Conservation (phyloP, 129 eudicot genomes). For the Chrysanthemum seticuspe region DNA sequence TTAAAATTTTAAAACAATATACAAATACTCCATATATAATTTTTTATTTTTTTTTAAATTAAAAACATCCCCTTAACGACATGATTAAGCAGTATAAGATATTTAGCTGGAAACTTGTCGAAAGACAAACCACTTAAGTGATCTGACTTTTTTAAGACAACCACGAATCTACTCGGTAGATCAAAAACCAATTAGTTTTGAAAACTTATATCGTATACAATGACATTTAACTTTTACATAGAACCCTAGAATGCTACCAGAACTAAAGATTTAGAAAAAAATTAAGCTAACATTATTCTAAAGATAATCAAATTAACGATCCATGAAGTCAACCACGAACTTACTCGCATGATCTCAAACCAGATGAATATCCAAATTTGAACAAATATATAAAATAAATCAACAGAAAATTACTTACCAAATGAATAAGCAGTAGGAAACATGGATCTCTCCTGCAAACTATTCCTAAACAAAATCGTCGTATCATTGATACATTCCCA, state of each 20-base stretch:
- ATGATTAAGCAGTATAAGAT: conserved; percentile 20
- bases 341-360: no score
- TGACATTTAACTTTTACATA: background rate
- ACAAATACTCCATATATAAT: background rate
- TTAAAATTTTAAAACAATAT: background rate
- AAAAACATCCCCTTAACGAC: conserved; percentile 1
- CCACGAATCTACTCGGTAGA: conserved; percentile 41
- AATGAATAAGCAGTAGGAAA: conserved; percentile 83
- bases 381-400: no score
- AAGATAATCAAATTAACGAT: no score
- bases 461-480: conserved; percentile 71
- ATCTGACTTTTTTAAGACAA: conserved; percentile 16
- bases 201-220: conserved; percentile 7
- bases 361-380: no score
- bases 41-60: no score
- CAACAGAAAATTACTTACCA: conserved; percentile 41
- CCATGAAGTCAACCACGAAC: no score
- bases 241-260: background rate
- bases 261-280: no score
- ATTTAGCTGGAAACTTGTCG: background rate
- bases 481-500: conserved; percentile 87
- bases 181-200: background rate
- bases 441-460: conserved; percentile 84
- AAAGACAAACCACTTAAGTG: background rate
- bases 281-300: no score